Conservation (phyloP, 2,329 filamentous ascomycete genomes). For the Alternaria gansuensis region DNA sequence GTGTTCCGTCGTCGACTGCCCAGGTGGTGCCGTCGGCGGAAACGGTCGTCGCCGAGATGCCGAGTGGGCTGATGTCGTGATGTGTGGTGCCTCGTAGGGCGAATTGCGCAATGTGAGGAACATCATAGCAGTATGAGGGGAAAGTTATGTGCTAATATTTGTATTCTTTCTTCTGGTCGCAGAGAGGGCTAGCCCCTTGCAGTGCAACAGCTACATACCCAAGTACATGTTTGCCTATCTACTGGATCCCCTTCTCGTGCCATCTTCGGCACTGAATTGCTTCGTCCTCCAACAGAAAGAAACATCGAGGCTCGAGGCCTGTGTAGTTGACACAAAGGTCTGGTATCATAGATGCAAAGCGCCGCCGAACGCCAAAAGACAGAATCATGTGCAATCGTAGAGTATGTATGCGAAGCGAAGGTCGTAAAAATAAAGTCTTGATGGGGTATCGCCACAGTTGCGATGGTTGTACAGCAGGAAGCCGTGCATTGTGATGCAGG, state of each 20-base stretch:
- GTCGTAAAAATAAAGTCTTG: conserved; percentile 29
- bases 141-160: conserved; percentile 4
- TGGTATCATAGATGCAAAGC: conserved; percentile 50
- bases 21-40: background rate
- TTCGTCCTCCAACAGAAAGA: conserved; percentile 18
- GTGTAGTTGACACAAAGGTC: conserved; percentile 49
- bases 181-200: conserved; percentile 20
- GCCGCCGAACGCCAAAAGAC: conserved; percentile 41
- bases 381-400: conserved; percentile 45
- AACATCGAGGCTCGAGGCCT: conserved; percentile 38
- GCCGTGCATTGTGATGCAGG: conserved; percentile 22
- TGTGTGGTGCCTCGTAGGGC: conserved; percentile 1
- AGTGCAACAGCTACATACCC: conserved; percentile 10
- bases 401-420: conserved; percentile 37
- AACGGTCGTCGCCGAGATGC: conserved; percentile 8
- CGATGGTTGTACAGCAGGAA: conserved; percentile 21
- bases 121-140: background rate
- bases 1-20: background rate
- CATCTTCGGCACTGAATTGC: conserved; percentile 8
- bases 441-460: conserved; percentile 15
- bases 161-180: conserved; percentile 18
- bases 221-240: conserved; percentile 19
- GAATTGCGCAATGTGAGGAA: conserved; percentile 12
- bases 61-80: background rate
- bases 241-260: conserved; percentile 7